A percentile compares a stretch with the other conserved stretches of the same genome.
These are phyloP conservation scores for Haplosporangium gracile DNA, from an alignment of 192 early-diverging fungal species.

Conservation along the genomic window DNA sequence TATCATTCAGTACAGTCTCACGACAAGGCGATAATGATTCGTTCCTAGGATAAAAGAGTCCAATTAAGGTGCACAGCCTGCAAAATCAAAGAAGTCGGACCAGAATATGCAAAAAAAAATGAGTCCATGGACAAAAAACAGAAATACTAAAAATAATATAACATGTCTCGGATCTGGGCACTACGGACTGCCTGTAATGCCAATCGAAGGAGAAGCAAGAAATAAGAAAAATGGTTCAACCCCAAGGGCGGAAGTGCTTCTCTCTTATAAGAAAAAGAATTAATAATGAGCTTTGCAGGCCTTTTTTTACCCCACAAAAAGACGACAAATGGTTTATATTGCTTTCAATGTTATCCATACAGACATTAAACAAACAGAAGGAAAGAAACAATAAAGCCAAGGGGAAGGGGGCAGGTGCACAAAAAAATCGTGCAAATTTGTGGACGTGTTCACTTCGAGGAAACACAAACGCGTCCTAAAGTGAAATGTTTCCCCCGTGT, in stretches of 20 bases:
- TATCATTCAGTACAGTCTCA: too few species aligned
- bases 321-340: background rate
- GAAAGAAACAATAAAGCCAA: background rate
- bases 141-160: background rate
- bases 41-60: background rate
- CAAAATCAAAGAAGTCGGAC: background rate
- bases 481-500: background rate
- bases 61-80: background rate
- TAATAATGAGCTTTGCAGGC: background rate
- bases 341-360: too few species aligned
- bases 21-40: background rate
- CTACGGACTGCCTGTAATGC: background rate
- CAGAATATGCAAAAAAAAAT: background rate
- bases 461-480: constrained; percentile 5
- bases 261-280: background rate
- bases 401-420: background rate
- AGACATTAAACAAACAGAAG: background rate
- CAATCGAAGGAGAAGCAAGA: background rate
- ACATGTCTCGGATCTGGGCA: background rate
- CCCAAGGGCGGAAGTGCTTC: background rate
- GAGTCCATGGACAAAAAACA: background rate
- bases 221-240: background rate
- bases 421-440: background rate
- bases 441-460: constrained; percentile 10
- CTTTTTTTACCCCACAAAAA: background rate